Evolutionary conservation across 192 early-diverging fungal species (phyloP).

Genomic region (Coemansia sp.): DNA sequence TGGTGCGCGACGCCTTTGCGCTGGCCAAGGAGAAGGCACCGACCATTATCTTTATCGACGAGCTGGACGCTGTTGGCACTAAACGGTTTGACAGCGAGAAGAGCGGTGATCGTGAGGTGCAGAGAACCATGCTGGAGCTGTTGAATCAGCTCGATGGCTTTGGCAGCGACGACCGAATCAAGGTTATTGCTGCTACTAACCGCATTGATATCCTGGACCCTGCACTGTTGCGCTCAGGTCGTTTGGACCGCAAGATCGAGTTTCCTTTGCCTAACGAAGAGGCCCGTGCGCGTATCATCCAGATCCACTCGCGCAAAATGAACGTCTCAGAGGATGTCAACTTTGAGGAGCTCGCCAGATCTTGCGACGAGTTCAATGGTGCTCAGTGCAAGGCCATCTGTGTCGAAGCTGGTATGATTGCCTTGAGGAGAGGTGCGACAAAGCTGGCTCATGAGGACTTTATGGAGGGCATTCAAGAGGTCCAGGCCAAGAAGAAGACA

Average conservation of each 20-base stretch:
- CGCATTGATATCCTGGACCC: constrained; percentile 92
- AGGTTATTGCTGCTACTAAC: constrained; percentile 99
- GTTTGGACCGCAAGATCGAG: constrained; percentile 92
- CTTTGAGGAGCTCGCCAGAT: constrained; percentile 93
- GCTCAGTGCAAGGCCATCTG: constrained; percentile 99
- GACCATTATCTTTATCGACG: constrained; percentile 99
- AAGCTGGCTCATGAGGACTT: constrained; percentile 96
- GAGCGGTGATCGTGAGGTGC: constrained; percentile 97
- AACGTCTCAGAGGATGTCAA: constrained; percentile 92
- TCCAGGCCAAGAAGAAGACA: constrained; percentile 99
- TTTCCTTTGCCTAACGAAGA: constrained; percentile 93
- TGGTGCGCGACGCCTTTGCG: constrained; percentile 96
- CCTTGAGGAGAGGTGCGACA: constrained; percentile 83
- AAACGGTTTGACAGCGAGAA: constrained; percentile 98
- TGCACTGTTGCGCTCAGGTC: constrained; percentile 84
- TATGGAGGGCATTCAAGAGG: constrained; percentile 97
- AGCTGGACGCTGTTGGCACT: constrained; percentile 98
- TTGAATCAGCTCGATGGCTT: constrained; percentile 99
- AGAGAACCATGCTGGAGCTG: constrained; percentile 98
- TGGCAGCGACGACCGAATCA: constrained; percentile 92
- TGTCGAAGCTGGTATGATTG: constrained; percentile 99
- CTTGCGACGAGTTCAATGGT: constrained; percentile 98
- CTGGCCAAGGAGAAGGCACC: constrained; percentile 98
- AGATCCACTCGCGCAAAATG: constrained; percentile 99
- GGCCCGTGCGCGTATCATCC: constrained; percentile 91